Conservation (phyloP, 225 moss, liverwort and hornwort genomes). For the Takakia lepidozioides region DNA sequence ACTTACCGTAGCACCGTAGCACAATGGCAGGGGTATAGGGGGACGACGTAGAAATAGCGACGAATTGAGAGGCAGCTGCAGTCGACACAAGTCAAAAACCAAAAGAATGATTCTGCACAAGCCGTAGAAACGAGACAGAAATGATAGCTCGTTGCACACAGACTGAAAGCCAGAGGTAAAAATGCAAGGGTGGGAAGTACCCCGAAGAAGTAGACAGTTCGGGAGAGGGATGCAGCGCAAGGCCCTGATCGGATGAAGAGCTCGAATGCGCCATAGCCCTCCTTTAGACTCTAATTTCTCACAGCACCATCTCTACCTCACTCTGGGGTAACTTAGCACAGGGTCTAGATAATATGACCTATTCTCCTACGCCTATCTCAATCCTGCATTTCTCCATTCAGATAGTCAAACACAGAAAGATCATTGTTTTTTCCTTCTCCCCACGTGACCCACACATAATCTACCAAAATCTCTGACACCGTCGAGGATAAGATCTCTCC, state of each 20-base stretch:
- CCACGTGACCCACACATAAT: too few relatives aligned
- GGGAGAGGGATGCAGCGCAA: slow-evolving; percentile 10
- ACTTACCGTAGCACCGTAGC: not conserved
- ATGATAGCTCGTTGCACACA: not conserved
- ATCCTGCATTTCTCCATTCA: too few relatives aligned
- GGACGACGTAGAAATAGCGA: not conserved
- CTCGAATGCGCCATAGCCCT: slow-evolving; percentile 25
- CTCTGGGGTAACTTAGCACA: too few relatives aligned
- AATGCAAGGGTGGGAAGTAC: slow-evolving; percentile 6
- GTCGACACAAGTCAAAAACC: too few relatives aligned
- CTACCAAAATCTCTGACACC: too few relatives aligned
- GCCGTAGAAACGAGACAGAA: not conserved
- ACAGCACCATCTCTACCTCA: slow-evolving; percentile 2
- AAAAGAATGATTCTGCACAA: not conserved
- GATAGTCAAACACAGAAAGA: too few relatives aligned
- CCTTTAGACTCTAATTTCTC: not conserved
- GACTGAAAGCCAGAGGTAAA: not conserved
- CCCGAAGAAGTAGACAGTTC: slow-evolving; percentile 18
- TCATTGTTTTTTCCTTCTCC: too few relatives aligned
- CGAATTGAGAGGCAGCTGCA: not conserved
- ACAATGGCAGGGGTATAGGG: not conserved
- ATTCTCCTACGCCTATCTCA: too few relatives aligned
- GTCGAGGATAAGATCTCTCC: too few relatives aligned
- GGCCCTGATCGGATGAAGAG: slow-evolving; percentile 9
- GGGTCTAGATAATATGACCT: too few relatives aligned